phyloP scores from a whole-genome alignment of 2,329 filamentous ascomycete genomes.

The Diaporthe eres region DNA sequence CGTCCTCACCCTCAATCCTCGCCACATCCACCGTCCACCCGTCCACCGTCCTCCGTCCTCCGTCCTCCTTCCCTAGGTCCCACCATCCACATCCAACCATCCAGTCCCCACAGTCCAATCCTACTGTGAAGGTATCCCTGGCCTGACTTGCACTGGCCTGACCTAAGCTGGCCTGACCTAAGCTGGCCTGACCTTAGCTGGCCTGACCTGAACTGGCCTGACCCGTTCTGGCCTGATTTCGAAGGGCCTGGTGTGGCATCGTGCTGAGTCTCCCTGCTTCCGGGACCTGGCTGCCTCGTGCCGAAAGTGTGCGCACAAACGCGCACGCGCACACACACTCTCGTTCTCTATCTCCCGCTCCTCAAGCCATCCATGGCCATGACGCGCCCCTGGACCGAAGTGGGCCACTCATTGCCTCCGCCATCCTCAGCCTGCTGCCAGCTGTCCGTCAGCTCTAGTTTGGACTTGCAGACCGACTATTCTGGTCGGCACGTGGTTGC shows the following conservation, averaged over 20 bases:
- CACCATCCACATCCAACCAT: conserved; percentile 27
- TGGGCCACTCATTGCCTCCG: conserved; percentile 22
- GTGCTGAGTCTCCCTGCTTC: background rate
- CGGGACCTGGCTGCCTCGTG: conserved; percentile 26
- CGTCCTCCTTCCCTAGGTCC: conserved; percentile 8
- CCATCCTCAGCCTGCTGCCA: conserved; percentile 27
- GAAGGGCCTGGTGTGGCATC: conserved; percentile 23
- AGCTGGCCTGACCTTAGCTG: conserved; percentile 2
- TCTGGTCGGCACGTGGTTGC: conserved; percentile 31
- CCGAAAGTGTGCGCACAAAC: conserved; percentile 3
- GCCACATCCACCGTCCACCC: conserved; percentile 21
- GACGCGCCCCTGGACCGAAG: conserved; percentile 17
- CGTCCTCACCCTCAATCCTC: background rate
- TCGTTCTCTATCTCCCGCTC: background rate
- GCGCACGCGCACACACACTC: background rate
- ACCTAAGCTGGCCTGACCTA: background rate
- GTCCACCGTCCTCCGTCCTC: background rate
- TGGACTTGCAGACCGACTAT: conserved; percentile 29
- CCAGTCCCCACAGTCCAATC: conserved; percentile 20
- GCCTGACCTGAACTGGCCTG: conserved; percentile 18
- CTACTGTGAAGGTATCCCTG: conserved; percentile 25
- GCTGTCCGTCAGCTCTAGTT: conserved; percentile 33
- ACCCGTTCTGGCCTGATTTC: conserved; percentile 25
- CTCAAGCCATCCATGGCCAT: conserved; percentile 16
- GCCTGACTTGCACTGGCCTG: conserved; percentile 10